Percentiles rank a stretch among this genome's conserved stretches.
phyloP scores from a whole-genome alignment of 73 alveolate genomes.

The Blepharisma stoltei region DNA sequence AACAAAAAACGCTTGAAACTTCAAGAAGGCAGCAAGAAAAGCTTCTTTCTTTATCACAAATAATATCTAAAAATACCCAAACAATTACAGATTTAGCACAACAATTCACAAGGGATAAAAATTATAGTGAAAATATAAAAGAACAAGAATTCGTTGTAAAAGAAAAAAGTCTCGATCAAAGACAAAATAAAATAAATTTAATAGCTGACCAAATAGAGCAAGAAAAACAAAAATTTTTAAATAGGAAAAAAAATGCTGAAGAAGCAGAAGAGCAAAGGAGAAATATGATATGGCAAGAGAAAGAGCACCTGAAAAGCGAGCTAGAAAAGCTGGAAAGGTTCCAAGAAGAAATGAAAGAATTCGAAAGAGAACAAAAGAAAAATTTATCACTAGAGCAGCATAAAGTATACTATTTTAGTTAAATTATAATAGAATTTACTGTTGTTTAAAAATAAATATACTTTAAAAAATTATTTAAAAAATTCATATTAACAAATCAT shows the following conservation, averaged over 20 bases:
- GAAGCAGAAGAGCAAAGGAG: not conserved
- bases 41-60: not conserved
- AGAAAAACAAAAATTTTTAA: not conserved
- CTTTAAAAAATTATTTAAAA: too few relatives aligned
- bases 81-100: not conserved
- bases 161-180: not conserved
- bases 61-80: conserved; percentile 5
- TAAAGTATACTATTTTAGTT: too few relatives aligned
- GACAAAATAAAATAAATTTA: not conserved
- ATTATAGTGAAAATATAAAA: conserved; percentile 3
- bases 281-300: not conserved
- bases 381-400: conserved; percentile 3
- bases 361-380: conserved; percentile 7
- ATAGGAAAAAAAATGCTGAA: not conserved
- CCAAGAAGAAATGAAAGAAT: not conserved
- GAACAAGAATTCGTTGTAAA: not conserved
- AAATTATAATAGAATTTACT: too few relatives aligned
- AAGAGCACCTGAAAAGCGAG: not conserved
- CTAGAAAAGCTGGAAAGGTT: not conserved
- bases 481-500: too few relatives aligned
- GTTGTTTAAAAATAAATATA: too few relatives aligned
- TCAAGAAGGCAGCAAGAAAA: not conserved
- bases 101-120: not conserved
- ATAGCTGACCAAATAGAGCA: not conserved
- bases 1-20: not conserved